These are phyloP conservation scores for Aspergillus proliferans DNA, from an alignment of 2,329 filamentous ascomycete species.

Conservation along the genomic window DNA sequence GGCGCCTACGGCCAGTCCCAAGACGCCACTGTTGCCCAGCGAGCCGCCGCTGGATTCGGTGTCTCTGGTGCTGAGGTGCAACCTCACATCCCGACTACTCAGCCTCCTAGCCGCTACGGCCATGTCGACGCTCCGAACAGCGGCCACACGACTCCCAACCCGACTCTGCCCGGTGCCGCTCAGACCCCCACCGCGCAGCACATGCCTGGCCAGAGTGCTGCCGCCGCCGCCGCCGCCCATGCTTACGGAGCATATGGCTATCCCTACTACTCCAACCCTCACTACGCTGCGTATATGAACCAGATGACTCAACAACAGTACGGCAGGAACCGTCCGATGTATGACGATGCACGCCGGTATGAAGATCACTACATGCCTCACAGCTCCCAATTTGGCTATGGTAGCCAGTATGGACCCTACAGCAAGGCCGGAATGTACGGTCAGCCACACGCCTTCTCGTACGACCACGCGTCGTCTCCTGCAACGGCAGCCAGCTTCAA, in stretches of 20 bases:
- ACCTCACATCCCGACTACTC: conserved; percentile 57
- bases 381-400: conserved; percentile 50
- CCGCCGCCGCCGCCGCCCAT: conserved; percentile 29
- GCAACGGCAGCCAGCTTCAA: conserved; percentile 49
- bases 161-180: conserved; percentile 54
- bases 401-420: conserved; percentile 47
- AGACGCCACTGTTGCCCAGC: conserved; percentile 65
- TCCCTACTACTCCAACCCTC: conserved; percentile 56
- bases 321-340: conserved; percentile 45
- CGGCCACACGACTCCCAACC: conserved; percentile 86
- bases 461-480: conserved; percentile 60
- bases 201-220: conserved; percentile 40
- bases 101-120: conserved; percentile 67
- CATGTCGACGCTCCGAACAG: conserved; percentile 72
- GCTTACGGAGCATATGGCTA: conserved; percentile 54
- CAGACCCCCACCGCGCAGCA: conserved; percentile 50
- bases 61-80: conserved; percentile 54
- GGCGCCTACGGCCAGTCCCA: conserved; percentile 61
- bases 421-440: conserved; percentile 58
- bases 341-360: conserved; percentile 45
- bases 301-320: conserved; percentile 43
- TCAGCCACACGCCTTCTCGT: conserved; percentile 58
- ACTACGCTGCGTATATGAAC: conserved; percentile 58
- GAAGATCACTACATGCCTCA: conserved; percentile 44
- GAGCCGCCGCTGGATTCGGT: conserved; percentile 70